These are phyloP conservation scores for Pogostemon cablin DNA, from an alignment of 257 asterid species.

Conservation along the genomic window DNA sequence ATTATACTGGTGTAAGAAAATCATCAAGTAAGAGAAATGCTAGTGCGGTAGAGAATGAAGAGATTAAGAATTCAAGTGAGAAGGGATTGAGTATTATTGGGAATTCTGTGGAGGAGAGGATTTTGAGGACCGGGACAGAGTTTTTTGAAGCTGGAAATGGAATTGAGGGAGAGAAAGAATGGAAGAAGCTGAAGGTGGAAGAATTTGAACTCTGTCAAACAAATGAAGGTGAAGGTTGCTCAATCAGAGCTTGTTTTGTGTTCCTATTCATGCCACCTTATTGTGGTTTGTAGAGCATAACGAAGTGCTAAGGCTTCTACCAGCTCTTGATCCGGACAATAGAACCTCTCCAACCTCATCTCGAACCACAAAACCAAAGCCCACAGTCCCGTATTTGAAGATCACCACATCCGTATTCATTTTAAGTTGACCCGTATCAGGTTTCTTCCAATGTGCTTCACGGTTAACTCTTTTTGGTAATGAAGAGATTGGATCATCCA, in stretches of 20 bases:
- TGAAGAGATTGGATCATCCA: too few species aligned
- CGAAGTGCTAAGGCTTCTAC: too few species aligned
- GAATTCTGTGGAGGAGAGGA: conserved; percentile 38
- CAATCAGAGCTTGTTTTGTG: conserved; percentile 39
- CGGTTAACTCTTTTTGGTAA: too few species aligned
- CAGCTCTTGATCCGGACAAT: too few species aligned
- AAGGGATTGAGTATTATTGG: conserved; percentile 24
- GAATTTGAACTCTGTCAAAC: conserved; percentile 13
- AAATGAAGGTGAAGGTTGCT: conserved; percentile 37
- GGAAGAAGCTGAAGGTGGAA: conserved; percentile 38
- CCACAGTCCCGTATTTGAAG: too few species aligned
- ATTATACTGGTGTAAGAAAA: too few species aligned
- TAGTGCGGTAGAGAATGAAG: conserved; percentile 27
- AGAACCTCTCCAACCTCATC: too few species aligned
- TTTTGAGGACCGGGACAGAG: conserved; percentile 36
- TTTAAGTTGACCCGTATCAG: not conserved
- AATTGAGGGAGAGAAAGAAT: conserved; percentile 41
- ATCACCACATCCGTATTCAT: too few species aligned
- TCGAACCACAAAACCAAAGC: too few species aligned
- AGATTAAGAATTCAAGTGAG: conserved; percentile 25
- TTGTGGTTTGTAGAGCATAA: too few species aligned
- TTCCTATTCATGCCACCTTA: too few species aligned
- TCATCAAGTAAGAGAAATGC: conserved; percentile 11
- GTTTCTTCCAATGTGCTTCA: too few species aligned
- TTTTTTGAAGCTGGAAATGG: conserved; percentile 37